A percentile compares a stretch with the other conserved stretches of the same genome.
Conservation (phyloP, 192 early-diverging fungal genomes). For the Podila horticola region DNA sequence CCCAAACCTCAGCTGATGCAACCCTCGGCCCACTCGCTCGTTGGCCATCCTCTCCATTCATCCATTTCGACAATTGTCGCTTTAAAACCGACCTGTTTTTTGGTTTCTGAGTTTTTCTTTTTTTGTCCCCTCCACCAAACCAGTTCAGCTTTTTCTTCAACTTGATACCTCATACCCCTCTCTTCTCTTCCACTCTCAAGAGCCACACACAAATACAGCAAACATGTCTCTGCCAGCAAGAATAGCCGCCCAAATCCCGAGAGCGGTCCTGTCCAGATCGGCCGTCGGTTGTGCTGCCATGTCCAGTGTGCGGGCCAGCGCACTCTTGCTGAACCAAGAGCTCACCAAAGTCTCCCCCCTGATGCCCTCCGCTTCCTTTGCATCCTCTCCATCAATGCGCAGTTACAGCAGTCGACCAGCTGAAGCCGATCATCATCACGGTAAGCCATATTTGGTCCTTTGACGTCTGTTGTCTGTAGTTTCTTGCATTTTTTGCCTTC, state of each 20-base stretch:
- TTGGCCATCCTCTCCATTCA: background rate
- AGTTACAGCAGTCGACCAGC: slow-evolving; percentile 47
- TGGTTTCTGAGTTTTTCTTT: background rate
- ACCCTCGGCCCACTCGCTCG: background rate
- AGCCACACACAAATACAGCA: background rate
- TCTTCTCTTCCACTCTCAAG: background rate
- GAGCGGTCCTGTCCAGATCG: slow-evolving; percentile 21
- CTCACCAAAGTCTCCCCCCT: background rate
- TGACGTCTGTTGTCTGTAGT: background rate
- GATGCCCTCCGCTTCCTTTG: background rate
- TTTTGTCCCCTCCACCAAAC: slow-evolving; percentile 6
- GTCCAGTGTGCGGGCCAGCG: slow-evolving; percentile 6
- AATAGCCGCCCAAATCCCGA: slow-evolving; percentile 19
- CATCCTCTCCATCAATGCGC: slow-evolving; percentile 6
- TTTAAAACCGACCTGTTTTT: background rate
- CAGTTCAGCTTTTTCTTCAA: background rate
- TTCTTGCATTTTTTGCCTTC: background rate
- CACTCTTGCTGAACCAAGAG: slow-evolving; percentile 5
- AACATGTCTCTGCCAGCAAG: slow-evolving; percentile 26
- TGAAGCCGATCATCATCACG: slow-evolving; percentile 31
- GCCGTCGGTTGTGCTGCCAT: slow-evolving; percentile 8
- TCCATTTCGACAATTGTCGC: slow-evolving; percentile 10
- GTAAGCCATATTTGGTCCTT: slow-evolving; percentile 27
- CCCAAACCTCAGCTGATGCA: too few relatives aligned
- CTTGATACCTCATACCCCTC: background rate